A percentile compares a stretch with the other conserved stretches of the same genome.
These are phyloP conservation scores for Aspergillus taichungensis DNA, from an alignment of 495 filamentous ascomycete genomes.

Conservation along the genomic window DNA sequence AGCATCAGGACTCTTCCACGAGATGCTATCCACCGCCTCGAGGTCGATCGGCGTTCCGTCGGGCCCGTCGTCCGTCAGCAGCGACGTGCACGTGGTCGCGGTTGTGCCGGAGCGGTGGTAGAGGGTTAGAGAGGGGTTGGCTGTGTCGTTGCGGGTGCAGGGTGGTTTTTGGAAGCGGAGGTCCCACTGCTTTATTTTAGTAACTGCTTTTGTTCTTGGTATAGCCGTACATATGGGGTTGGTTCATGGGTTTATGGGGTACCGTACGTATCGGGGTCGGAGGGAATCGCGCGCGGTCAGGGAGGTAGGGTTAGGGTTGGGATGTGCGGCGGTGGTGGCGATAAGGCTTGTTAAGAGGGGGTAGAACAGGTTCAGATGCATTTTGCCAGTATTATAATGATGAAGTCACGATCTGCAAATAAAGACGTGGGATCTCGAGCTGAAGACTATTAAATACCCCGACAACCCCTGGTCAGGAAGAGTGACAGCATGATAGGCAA, in stretches of 20 bases:
- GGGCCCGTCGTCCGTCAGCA: background rate
- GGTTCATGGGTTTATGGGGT: no score
- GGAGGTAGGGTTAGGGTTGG: background rate
- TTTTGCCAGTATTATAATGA: background rate
- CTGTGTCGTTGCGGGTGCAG: conserved; percentile 14
- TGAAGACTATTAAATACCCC: background rate
- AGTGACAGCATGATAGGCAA: background rate
- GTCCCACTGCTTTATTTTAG: conserved; percentile 19
- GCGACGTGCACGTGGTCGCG: conserved; percentile 1
- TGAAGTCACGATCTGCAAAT: conserved; percentile 1
- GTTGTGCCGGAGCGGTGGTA: conserved; percentile 11
- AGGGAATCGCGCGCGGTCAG: conserved; percentile 4
- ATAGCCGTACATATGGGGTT: no score
- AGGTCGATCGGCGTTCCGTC: conserved; percentile 1
- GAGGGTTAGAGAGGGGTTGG: conserved; percentile 14
- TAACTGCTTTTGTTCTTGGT: background rate
- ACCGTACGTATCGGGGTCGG: conserved; percentile 17
- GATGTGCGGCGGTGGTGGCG: background rate
- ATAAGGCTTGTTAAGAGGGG: background rate
- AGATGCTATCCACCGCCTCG: conserved; percentile 17
- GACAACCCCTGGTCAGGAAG: no score
- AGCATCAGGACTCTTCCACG: conserved; percentile 20
- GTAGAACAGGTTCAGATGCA: background rate
- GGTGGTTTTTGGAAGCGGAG: conserved; percentile 18
- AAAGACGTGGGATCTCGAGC: background rate